These are phyloP conservation scores for Rauvolfia tetraphylla DNA, from an alignment of 257 asterid genomes.

Conservation along the genomic window DNA sequence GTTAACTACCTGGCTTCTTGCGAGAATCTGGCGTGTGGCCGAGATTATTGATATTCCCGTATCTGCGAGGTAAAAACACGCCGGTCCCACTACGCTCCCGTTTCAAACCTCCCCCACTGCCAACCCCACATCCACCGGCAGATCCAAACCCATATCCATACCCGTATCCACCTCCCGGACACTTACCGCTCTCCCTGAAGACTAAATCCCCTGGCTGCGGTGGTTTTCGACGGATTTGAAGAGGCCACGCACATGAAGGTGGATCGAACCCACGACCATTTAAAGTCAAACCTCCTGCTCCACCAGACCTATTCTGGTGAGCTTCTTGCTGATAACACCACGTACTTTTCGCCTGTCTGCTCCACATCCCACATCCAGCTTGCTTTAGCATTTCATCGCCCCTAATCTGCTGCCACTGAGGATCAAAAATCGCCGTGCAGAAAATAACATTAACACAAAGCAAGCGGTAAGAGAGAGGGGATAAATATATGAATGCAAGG, in stretches of 20 bases:
- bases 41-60: constrained; percentile 21
- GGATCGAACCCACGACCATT: neutral
- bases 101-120: constrained; percentile 20
- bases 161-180: constrained; percentile 15
- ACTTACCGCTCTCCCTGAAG: neutral
- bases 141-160: constrained; percentile 14
- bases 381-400: constrained; percentile 29
- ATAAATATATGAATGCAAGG: neutral
- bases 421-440: neutral
- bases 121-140: constrained; percentile 25
- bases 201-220: neutral
- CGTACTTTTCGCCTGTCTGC: constrained; percentile 19
- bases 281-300: neutral
- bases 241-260: constrained; percentile 26
- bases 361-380: constrained; percentile 36
- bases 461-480: neutral
- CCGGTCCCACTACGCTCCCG: constrained; percentile 70
- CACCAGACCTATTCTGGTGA: constrained; percentile 10
- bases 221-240: constrained; percentile 16
- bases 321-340: constrained; percentile 21
- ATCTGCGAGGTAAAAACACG: constrained; percentile 67
- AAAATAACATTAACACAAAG: neutral
- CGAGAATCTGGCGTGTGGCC: constrained; percentile 35
- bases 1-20: constrained; percentile 52
- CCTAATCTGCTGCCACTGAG: constrained; percentile 13